phyloP scores from a whole-genome alignment of 331 rosid species.

The Quercus phellos region DNA sequence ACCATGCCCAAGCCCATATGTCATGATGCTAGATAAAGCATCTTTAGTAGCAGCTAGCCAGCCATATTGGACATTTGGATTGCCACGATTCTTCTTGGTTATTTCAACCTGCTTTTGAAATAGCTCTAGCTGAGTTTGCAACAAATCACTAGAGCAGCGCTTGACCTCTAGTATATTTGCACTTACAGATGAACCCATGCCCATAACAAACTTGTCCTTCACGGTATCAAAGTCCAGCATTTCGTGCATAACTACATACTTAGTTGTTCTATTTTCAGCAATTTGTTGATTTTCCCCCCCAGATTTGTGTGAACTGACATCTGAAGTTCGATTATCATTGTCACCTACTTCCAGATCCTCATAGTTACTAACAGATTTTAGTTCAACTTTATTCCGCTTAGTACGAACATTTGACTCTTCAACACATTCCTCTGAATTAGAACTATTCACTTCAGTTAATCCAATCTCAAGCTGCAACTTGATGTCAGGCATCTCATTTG shows the following conservation, averaged over 20 bases:
- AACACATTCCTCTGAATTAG: slow-evolving; percentile 46
- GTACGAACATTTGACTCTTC: slow-evolving; percentile 54
- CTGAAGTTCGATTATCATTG: slow-evolving; percentile 33
- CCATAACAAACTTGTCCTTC: slow-evolving; percentile 42
- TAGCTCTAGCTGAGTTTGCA: slow-evolving; percentile 51
- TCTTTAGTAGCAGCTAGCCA: slow-evolving; percentile 69
- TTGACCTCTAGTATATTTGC: slow-evolving; percentile 45
- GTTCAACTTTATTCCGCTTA: slow-evolving; percentile 32
- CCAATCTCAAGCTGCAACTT: slow-evolving; percentile 66
- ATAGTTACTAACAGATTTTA: slow-evolving; percentile 21
- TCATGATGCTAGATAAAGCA: slow-evolving; percentile 47
- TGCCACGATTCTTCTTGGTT: slow-evolving; percentile 47
- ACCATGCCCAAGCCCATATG: slow-evolving; percentile 61
- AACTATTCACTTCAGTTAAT: slow-evolving; percentile 41
- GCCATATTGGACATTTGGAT: slow-evolving; percentile 66
- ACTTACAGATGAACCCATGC: slow-evolving; percentile 41
- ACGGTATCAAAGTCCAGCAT: slow-evolving; percentile 49
- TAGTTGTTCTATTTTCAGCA: slow-evolving; percentile 28
- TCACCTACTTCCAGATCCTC: slow-evolving; percentile 36
- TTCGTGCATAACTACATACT: slow-evolving; percentile 19
- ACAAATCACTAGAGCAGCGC: slow-evolving; percentile 33
- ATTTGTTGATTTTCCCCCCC: slow-evolving; percentile 29
- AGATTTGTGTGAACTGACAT: slow-evolving; percentile 34
- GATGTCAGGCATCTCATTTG: slow-evolving; percentile 43
- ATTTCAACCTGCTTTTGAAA: slow-evolving; percentile 75